A percentile compares a stretch with the other conserved stretches of the same genome.
Conservation (phyloP, 2,329 filamentous ascomycete genomes). For the Helicocarpus griseus region DNA sequence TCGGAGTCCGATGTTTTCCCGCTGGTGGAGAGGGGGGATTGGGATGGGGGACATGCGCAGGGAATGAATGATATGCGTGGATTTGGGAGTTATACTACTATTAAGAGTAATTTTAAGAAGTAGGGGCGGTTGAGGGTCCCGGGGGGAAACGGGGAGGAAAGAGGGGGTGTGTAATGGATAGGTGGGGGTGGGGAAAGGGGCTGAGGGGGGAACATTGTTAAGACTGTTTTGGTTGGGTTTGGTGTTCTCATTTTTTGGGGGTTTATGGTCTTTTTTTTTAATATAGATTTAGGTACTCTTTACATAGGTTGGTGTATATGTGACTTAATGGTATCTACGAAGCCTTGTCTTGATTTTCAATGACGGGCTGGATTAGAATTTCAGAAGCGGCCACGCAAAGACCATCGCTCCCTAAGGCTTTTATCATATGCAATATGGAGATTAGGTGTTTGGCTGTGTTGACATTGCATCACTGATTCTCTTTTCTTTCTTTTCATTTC, state of each 20-base stretch:
- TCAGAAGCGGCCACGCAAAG: too few relatives aligned
- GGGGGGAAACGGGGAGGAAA: not conserved
- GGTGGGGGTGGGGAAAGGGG: not conserved
- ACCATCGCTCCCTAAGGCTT: too few relatives aligned
- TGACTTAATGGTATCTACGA: too few relatives aligned
- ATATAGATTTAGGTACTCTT: too few relatives aligned
- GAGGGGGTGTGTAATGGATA: not conserved
- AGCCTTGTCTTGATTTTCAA: not conserved
- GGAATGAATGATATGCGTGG: not conserved
- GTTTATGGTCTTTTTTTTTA: too few relatives aligned
- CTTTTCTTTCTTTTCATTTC: not conserved
- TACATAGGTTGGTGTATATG: too few relatives aligned
- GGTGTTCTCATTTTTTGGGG: not conserved
- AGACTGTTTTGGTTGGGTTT: not conserved
- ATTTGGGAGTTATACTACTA: conserved; percentile 14
- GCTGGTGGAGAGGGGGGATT: not conserved
- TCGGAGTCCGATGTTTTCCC: not conserved
- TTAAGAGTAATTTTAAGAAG: not conserved
- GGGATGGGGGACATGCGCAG: not conserved
- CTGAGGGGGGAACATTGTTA: not conserved
- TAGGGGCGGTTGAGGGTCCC: too few relatives aligned
- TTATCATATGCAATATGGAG: too few relatives aligned
- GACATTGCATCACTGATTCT: not conserved
- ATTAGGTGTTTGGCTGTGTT: too few relatives aligned
- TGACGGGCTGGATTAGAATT: too few relatives aligned